Conservation (phyloP, 2,329 filamentous ascomycete genomes). For the Diaporthe batatas region DNA sequence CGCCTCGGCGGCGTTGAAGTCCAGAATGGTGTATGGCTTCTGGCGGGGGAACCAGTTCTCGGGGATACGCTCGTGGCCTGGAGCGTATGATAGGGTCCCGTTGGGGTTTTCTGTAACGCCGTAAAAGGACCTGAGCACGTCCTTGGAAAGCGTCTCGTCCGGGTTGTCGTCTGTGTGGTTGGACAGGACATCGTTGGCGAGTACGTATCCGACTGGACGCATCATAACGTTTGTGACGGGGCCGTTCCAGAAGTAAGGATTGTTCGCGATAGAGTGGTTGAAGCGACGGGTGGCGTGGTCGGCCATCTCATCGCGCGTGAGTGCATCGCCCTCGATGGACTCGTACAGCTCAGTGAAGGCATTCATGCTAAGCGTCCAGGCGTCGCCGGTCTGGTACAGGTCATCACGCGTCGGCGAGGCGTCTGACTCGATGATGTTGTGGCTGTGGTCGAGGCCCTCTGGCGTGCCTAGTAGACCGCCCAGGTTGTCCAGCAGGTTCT, state of each 20-base stretch:
- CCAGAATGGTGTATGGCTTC: slow-evolving; percentile 49
- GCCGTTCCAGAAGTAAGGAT: slow-evolving; percentile 51
- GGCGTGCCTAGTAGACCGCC: slow-evolving; percentile 43
- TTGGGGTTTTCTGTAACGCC: slow-evolving; percentile 48
- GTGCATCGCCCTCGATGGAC: background rate
- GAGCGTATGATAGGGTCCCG: slow-evolving; percentile 46
- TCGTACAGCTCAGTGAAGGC: slow-evolving; percentile 47
- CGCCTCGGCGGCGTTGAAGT: slow-evolving; percentile 42
- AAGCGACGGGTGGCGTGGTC: slow-evolving; percentile 60
- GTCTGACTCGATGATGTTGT: slow-evolving; percentile 48
- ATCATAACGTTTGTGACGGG: slow-evolving; percentile 48
- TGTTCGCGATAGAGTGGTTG: slow-evolving; percentile 51
- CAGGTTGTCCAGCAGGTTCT: slow-evolving; percentile 38
- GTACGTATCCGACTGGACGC: slow-evolving; percentile 45
- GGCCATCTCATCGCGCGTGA: slow-evolving; percentile 48
- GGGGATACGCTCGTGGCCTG: slow-evolving; percentile 56
- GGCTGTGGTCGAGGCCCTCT: slow-evolving; percentile 46
- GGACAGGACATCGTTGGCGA: slow-evolving; percentile 26
- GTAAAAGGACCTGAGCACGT: slow-evolving; percentile 54
- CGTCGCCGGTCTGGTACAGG: slow-evolving; percentile 46
- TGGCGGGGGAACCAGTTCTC: slow-evolving; percentile 54
- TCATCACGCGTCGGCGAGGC: slow-evolving; percentile 46
- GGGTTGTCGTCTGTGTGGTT: slow-evolving; percentile 53
- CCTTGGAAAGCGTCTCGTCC: slow-evolving; percentile 52
- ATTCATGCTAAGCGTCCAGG: slow-evolving; percentile 41